phyloP scores from a whole-genome alignment of 2,329 filamentous ascomycete genomes.

The Ophiostoma himal-ulmi region DNA sequence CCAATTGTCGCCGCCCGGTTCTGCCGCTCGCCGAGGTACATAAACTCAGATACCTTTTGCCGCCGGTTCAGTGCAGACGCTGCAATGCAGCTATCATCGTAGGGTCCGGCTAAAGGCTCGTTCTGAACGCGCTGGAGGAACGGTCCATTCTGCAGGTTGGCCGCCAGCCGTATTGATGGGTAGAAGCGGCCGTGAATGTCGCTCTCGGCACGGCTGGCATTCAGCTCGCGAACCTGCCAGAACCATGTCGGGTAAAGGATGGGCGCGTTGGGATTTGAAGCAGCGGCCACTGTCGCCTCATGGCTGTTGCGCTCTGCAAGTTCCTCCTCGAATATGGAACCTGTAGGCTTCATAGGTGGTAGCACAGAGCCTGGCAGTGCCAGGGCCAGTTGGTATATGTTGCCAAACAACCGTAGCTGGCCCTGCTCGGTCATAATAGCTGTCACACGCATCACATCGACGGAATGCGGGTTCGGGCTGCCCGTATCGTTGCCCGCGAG shows the following conservation, averaged over 20 bases:
- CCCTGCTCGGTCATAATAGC: slow-evolving; percentile 28
- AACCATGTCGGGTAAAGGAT: slow-evolving; percentile 26
- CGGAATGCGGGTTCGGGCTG: neutral
- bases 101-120: neutral
- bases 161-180: slow-evolving; percentile 48
- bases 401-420: slow-evolving; percentile 30
- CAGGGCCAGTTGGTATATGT: slow-evolving; percentile 30
- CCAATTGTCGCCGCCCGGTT: slow-evolving; percentile 42
- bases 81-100: slow-evolving; percentile 32
- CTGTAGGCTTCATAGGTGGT: slow-evolving; percentile 20
- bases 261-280: slow-evolving; percentile 14
- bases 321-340: slow-evolving; percentile 30
- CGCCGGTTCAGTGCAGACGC: slow-evolving; percentile 48
- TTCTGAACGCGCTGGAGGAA: slow-evolving; percentile 29
- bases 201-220: slow-evolving; percentile 35
- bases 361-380: slow-evolving; percentile 11
- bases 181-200: slow-evolving; percentile 53
- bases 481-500: slow-evolving; percentile 29
- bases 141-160: slow-evolving; percentile 37
- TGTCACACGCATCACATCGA: slow-evolving; percentile 31
- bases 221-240: slow-evolving; percentile 32
- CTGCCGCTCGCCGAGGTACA: slow-evolving; percentile 39
- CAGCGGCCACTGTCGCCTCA: slow-evolving; percentile 31
- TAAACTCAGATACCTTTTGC: slow-evolving; percentile 38
- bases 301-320: slow-evolving; percentile 25